phyloP scores from a whole-genome alignment of 495 filamentous ascomycete species.

The Aspergillus sclerotioniger region DNA sequence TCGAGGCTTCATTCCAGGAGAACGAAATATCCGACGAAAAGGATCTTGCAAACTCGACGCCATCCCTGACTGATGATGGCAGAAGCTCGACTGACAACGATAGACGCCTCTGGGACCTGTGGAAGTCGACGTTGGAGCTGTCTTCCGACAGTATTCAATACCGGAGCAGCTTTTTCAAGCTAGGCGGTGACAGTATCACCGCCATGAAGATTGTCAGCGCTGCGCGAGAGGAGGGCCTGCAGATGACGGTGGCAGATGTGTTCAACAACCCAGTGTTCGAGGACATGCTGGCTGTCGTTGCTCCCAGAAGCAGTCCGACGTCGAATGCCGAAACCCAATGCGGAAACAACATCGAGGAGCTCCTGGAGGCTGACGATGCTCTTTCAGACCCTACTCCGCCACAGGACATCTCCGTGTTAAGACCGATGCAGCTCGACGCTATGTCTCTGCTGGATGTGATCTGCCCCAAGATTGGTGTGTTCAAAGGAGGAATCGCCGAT shows the following conservation, averaged over 20 bases:
- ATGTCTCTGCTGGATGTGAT: conserved; percentile 45
- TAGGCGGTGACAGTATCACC: conserved; percentile 56
- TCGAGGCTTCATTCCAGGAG: conserved; percentile 22
- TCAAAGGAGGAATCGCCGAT: conserved; percentile 55
- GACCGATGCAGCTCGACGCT: conserved; percentile 40
- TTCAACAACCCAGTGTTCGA: conserved; percentile 48
- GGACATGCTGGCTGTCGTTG: conserved; percentile 42
- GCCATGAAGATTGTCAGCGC: conserved; percentile 68
- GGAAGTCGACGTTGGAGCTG: conserved; percentile 45
- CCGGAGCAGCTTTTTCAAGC: conserved; percentile 48
- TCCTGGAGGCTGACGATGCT: conserved; percentile 3
- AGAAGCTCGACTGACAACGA: conserved; percentile 20
- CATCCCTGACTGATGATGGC: conserved; percentile 15
- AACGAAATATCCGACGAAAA: conserved; percentile 11
- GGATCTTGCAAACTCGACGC: conserved; percentile 13
- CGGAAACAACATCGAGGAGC: conserved; percentile 19
- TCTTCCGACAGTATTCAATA: conserved; percentile 37
- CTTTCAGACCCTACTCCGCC: conserved; percentile 24
- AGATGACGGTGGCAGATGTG: conserved; percentile 55
- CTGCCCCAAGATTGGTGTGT: conserved; percentile 54
- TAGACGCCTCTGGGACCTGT: conserved; percentile 43
- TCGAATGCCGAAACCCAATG: neutral
- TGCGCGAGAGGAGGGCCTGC: conserved; percentile 51
- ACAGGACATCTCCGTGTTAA: conserved; percentile 45
- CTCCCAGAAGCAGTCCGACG: neutral